Evolutionary conservation across 495 filamentous ascomycete species (phyloP).

Genomic region (Recurvomyces mirabilis): DNA sequence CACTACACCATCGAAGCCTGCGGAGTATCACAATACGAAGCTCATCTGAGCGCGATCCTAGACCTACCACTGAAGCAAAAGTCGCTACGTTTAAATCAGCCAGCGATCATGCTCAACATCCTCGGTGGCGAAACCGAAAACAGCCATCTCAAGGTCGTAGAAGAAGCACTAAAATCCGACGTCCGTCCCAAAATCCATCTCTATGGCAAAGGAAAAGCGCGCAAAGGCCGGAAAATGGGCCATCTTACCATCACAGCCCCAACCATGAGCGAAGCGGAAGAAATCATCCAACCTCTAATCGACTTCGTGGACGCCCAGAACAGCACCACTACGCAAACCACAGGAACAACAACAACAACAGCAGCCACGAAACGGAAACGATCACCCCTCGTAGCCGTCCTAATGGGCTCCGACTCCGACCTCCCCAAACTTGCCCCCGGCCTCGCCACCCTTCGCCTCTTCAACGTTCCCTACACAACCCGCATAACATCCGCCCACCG

Average conservation of each 20-base stretch:
- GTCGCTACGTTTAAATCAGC: constrained; percentile 43
- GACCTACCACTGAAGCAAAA: constrained; percentile 58
- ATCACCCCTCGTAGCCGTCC: constrained; percentile 63
- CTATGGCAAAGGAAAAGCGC: constrained; percentile 79
- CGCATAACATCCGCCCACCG: constrained; percentile 92
- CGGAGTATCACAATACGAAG: constrained; percentile 78
- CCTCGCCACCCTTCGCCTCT: constrained; percentile 61
- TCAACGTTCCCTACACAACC: constrained; percentile 62
- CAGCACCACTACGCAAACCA: neutral
- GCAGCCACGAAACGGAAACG: neutral
- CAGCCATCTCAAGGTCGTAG: constrained; percentile 58
- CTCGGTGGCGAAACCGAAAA: constrained; percentile 62
- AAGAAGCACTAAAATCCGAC: constrained; percentile 50
- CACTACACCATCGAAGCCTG: constrained; percentile 97
- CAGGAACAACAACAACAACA: neutral
- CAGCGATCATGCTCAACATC: constrained; percentile 93
- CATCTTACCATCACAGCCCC: constrained; percentile 70
- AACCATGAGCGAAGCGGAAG: constrained; percentile 61
- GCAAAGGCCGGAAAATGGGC: constrained; percentile 86
- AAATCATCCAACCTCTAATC: constrained; percentile 41
- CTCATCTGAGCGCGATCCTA: constrained; percentile 78
- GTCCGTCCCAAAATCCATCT: constrained; percentile 63
- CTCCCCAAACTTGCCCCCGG: constrained; percentile 66
- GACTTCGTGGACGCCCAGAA: constrained; percentile 24
- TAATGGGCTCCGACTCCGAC: constrained; percentile 95